These are phyloP conservation scores for Phytopythium oedochilum DNA, from an alignment of 352 stramenopile genomes.

Conservation along the genomic window DNA sequence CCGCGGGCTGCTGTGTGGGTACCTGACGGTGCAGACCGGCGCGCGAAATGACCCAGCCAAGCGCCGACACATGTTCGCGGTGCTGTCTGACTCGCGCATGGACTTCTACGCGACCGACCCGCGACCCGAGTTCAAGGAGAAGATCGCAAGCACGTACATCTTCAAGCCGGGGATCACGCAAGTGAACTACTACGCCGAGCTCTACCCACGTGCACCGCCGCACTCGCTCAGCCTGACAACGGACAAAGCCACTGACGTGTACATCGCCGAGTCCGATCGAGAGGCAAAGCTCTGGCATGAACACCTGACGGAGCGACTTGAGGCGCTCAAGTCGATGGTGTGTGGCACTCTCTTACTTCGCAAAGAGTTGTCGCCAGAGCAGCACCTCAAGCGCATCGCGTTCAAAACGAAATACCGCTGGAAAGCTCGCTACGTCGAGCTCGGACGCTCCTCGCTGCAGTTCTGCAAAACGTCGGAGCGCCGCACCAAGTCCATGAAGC, in stretches of 20 bases:
- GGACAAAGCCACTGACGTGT: conserved; percentile 53
- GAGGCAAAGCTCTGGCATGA: conserved; percentile 45
- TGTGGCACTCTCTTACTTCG: conserved; percentile 41
- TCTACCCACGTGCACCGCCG: conserved; percentile 47
- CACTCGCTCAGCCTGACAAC: conserved; percentile 63
- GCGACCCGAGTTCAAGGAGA: conserved; percentile 49
- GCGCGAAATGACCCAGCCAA: conserved; percentile 34
- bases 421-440: conserved; percentile 47
- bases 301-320: conserved; percentile 44
- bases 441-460: conserved; percentile 45
- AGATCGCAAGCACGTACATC: conserved; percentile 48
- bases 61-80: conserved; percentile 56
- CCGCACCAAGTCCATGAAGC: conserved; percentile 54
- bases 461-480: conserved; percentile 43
- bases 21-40: conserved; percentile 56
- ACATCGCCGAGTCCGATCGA: conserved; percentile 41
- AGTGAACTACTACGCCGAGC: conserved; percentile 54
- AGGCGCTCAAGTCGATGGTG: conserved; percentile 46
- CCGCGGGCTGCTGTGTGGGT: conserved; percentile 57
- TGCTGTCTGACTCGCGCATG: conserved; percentile 71
- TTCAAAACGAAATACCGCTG: conserved; percentile 69
- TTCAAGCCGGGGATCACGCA: conserved; percentile 37
- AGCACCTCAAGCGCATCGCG: conserved; percentile 50
- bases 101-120: conserved; percentile 67
- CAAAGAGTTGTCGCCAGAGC: conserved; percentile 36